A percentile compares a stretch with the other conserved stretches of the same genome.
Evolutionary conservation across 805 yeast species (phyloP).

Genomic region (Candida rishiriensis): DNA sequence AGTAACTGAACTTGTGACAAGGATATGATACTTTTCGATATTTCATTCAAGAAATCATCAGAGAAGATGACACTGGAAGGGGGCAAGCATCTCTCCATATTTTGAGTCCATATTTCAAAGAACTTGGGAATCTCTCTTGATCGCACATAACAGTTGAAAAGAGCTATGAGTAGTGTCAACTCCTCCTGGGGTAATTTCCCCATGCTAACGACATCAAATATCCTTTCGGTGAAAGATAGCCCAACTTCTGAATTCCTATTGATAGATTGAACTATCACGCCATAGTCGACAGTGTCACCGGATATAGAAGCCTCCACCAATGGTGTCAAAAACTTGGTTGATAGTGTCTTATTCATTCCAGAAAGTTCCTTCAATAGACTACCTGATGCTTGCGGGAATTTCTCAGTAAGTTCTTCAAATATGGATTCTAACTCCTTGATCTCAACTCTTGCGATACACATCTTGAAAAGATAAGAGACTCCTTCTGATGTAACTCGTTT

Average conservation of each 20-base stretch:
- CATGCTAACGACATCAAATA: constrained; percentile 20
- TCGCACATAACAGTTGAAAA: constrained; percentile 40
- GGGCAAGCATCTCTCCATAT: constrained; percentile 10
- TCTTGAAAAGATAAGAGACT: constrained; percentile 28
- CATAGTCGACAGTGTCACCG: constrained; percentile 30
- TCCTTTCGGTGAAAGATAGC: constrained; percentile 35
- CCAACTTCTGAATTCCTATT: constrained; percentile 57
- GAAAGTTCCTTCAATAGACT: constrained; percentile 43
- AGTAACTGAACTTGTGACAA: constrained; percentile 46
- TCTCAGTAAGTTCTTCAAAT: constrained; percentile 37
- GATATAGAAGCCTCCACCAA: constrained; percentile 33
- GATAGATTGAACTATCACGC: constrained; percentile 42
- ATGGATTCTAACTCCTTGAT: constrained; percentile 43
- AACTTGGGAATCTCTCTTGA: constrained; percentile 57
- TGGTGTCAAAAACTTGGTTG: constrained; percentile 44
- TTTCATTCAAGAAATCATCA: constrained; percentile 30
- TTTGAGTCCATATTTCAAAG: constrained; percentile 39
- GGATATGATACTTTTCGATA: constrained; percentile 37
- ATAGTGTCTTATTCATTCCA: constrained; percentile 46
- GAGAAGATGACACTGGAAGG: constrained; percentile 8
- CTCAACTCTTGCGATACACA: constrained; percentile 31
- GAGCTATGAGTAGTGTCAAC: constrained; percentile 3
- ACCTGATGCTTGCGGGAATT: constrained; percentile 38
- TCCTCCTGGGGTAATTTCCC: neutral
- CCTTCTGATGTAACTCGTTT: constrained; percentile 12